Evolutionary conservation across 805 yeast species (phyloP).

Genomic region (Starmerella sp.): DNA sequence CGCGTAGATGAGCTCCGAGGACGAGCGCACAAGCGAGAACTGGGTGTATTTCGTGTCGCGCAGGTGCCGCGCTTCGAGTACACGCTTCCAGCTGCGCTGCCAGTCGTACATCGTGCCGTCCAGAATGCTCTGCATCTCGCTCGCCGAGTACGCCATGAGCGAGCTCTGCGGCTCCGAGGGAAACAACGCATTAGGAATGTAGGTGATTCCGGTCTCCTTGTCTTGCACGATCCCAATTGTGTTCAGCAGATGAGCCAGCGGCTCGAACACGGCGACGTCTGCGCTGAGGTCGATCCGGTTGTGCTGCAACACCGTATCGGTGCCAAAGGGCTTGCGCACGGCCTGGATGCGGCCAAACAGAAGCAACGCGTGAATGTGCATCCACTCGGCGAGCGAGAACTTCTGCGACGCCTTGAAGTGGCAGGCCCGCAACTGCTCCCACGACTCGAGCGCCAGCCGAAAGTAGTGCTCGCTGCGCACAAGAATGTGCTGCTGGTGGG

Average conservation of each 20-base stretch:
- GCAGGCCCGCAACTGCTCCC: constrained; percentile 16
- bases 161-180: not conserved
- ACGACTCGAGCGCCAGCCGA: constrained; percentile 12
- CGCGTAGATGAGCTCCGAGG: constrained; percentile 13
- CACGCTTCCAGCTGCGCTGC: constrained; percentile 17
- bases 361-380: constrained; percentile 18
- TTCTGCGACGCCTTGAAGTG: constrained; percentile 14
- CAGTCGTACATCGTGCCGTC: constrained; percentile 19
- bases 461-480: constrained; percentile 18
- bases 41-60: constrained; percentile 4
- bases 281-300: constrained; percentile 10
- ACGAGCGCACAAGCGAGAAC: constrained; percentile 5
- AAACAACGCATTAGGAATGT: constrained; percentile 14
- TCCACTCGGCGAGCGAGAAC: constrained; percentile 19
- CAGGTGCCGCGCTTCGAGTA: constrained; percentile 10
- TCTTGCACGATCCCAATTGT: constrained; percentile 16
- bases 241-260: constrained; percentile 9
- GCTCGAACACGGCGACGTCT: constrained; percentile 9
- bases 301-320: not conserved
- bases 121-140: constrained; percentile 14
- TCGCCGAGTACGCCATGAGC: not conserved
- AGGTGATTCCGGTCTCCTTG: constrained; percentile 8
- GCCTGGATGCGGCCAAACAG: constrained; percentile 14
- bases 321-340: not conserved
- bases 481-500: not conserved